Evolutionary conservation across 306 rosid species (phyloP), one percentile per base, ranked within the genome.

Genomic region (Acacia melanoxylon): DNA sequence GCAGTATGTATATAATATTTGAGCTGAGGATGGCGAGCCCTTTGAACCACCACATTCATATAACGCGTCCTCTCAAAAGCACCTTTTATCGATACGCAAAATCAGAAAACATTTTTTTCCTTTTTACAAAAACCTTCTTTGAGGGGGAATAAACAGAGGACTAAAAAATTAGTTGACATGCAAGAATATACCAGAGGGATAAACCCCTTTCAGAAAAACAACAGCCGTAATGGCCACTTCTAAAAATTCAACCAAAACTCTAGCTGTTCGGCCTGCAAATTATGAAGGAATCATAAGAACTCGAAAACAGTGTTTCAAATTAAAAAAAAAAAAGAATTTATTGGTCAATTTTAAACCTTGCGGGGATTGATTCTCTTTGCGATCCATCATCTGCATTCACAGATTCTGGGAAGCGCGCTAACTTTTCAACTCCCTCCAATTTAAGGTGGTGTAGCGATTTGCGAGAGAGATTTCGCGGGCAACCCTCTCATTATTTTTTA

Each of bases 41-140:
- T 91, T 74, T 95, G 97, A 85, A 87, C 91, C 78, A 93, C 95
- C 89, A 90, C 82, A 84, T 90, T 95, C 97, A 91, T 89, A 81
- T 91, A 93, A 83, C 94, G 91, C 75, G 93, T 85, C 85, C 98
- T 92, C 83, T 91, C 98, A 85, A 93, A 95, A 27, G 98, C 94
- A 88, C 92, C 98, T 94, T 86, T 84, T 68, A 65, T 31, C 75
- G 76, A 77, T 56, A 66, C 8, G 68, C 83, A 54, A 7, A 31
- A 65, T 68, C 63, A 46, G 72, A 9, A 80, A 81, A 72, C 10
- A 37, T 5, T 51, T 20, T 20, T 51, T 20, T 51, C 17, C 2
- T 52, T 54, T 7, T 19, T 0, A 51, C 9, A 17, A 48, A 15
- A 15, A 12, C 5, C 52, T 48, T 45, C 13, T 45, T 45, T 45